These are phyloP conservation scores for Auricularia auricula-judae DNA, from an alignment of 768 basidiomycete species.

Conservation along the genomic window DNA sequence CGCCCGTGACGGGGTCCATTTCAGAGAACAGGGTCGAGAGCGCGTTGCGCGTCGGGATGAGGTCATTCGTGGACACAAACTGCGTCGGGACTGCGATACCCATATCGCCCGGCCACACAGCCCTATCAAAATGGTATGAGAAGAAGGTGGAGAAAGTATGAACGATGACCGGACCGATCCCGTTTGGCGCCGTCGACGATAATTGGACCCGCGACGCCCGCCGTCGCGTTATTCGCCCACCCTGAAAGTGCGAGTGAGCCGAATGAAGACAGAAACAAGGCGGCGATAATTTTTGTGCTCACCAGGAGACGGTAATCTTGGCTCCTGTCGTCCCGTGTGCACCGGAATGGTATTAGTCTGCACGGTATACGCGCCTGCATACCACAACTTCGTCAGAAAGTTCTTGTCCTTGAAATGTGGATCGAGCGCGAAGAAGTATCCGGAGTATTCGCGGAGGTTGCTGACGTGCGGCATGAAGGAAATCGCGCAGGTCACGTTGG, in stretches of 20 bases:
- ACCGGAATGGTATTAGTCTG: slow-evolving; percentile 45
- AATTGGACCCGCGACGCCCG: slow-evolving; percentile 47
- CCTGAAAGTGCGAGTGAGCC: slow-evolving; percentile 16
- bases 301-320: slow-evolving; percentile 31
- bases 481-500: slow-evolving; percentile 39
- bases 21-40: not conserved
- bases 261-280: not conserved
- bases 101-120: slow-evolving; percentile 31
- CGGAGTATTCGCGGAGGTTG: slow-evolving; percentile 36
- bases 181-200: slow-evolving; percentile 52
- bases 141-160: not conserved
- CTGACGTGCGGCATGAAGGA: slow-evolving; percentile 44
- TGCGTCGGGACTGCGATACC: slow-evolving; percentile 51
- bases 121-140: not conserved
- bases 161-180: slow-evolving; percentile 24
- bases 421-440: slow-evolving; percentile 41
- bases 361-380: slow-evolving; percentile 50
- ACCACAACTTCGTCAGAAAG: slow-evolving; percentile 49
- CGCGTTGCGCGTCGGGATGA: slow-evolving; percentile 35
- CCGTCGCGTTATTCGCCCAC: slow-evolving; percentile 44
- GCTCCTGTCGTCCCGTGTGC: slow-evolving; percentile 38
- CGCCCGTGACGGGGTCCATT: slow-evolving; percentile 15
- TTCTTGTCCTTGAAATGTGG: slow-evolving; percentile 33
- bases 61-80: slow-evolving; percentile 51
- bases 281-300: too few relatives aligned